Base-by-base conservation (phyloP, 176 grass and related monocot genomes). In the Stipa capillata region DNA sequence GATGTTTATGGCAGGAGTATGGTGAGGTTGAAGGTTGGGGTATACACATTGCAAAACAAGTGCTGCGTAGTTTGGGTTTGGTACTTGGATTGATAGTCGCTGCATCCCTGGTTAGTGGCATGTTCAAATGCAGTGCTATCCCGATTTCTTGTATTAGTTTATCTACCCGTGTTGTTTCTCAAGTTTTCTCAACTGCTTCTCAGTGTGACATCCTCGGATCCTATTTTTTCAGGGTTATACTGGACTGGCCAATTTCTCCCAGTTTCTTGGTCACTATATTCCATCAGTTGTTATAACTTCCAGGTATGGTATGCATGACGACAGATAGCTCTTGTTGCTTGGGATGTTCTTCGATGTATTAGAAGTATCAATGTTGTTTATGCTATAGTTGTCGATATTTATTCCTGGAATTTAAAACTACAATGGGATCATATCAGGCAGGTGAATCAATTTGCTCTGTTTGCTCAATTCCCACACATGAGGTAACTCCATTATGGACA, bases 21-120 rank as follows among this genome's bases (percentile, higher is more conserved):
- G 85, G 85, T 66, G 90, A 90, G 40, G 88, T 91, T 42, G 80
- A 93, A 93, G 88, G 86, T 67, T 61, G 36, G 67, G 90, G 88
- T 65, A 52, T 93, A 61, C 79, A 82, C 42, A 91, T 97, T 85
- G 86, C 83, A 77, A 93, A 93, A 32, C 76, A 62, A 48, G 69
- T 97, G 40, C 66, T 93, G 6, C 75, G 80, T 56, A 83, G 83
- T 78, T 84, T 93, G 45, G 53, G 73, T 72, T 88, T 91, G 71
- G 85, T 97, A 52, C 85, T 93, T 55, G 83, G 79, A 51, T 91
- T 83, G 69, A 89, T 93, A 63, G 49, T 89, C 73, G 45, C 85
- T 74, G 39, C 80, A 69, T 92, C 86, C 51, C 33, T 89, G 68
- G 83, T 95, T 24, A 42, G 45, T 85, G 36, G 11, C 31, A 36